Conservation (phyloP, 2,329 filamentous ascomycete genomes). For the Diaporthe batatas region DNA sequence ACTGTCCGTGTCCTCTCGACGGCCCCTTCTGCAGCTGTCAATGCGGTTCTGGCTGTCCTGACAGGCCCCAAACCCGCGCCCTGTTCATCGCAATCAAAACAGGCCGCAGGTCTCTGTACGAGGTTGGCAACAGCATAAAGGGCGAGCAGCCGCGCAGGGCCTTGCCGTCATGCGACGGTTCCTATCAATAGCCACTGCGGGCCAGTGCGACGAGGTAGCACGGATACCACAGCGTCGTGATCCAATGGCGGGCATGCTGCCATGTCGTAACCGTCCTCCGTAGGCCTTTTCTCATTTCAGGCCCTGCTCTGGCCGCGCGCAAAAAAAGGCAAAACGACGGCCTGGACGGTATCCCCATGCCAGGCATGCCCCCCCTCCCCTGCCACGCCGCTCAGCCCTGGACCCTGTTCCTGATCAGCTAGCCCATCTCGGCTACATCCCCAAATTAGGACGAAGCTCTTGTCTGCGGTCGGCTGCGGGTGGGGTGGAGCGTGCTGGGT, state of each 20-base stretch:
- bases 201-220: constrained; percentile 27
- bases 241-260: constrained; percentile 28
- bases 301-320: constrained; percentile 19
- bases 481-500: not conserved
- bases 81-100: constrained; percentile 36
- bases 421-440: constrained; percentile 33
- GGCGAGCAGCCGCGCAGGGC: not conserved
- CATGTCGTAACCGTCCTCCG: too few species aligned
- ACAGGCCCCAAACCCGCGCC: constrained; percentile 6
- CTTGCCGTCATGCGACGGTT: constrained; percentile 1
- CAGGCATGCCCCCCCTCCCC: constrained; percentile 16
- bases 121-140: constrained; percentile 4
- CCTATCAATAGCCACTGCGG: constrained; percentile 28
- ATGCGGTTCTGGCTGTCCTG: constrained; percentile 1
- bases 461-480: constrained; percentile 6
- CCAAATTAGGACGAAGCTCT: constrained; percentile 31
- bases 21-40: constrained; percentile 14
- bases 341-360: too few species aligned
- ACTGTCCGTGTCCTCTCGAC: constrained; percentile 27
- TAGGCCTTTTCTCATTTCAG: constrained; percentile 30
- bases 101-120: not conserved
- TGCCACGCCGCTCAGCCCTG: constrained; percentile 7
- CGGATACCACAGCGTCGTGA: constrained; percentile 32
- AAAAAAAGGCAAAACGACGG: constrained; percentile 30
- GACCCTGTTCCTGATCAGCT: constrained; percentile 28